These are phyloP conservation scores for Cicer cuneatum DNA, from an alignment of 306 rosid genomes.

Conservation along the genomic window DNA sequence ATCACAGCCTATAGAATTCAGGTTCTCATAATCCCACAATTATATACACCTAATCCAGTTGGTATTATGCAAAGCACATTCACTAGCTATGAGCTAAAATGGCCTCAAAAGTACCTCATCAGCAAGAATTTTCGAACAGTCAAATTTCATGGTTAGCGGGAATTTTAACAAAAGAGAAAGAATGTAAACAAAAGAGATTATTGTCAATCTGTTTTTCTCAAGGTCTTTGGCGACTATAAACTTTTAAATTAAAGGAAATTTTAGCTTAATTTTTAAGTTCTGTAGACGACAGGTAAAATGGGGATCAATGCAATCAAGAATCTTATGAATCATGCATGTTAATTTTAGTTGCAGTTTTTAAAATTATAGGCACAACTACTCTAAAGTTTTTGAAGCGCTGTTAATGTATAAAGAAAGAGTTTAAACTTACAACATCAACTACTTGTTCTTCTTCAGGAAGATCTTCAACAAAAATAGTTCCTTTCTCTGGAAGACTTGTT, in stretches of 20 bases:
- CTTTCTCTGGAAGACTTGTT: constrained; percentile 66
- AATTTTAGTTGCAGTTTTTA: constrained; percentile 12
- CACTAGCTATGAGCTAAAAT: neutral
- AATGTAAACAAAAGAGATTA: constrained; percentile 1
- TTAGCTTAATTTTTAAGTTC: neutral
- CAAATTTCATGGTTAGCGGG: constrained; percentile 47
- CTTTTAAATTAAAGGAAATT: constrained; percentile 11
- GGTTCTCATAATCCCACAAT: neutral
- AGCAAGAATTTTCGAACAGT: constrained; percentile 87
- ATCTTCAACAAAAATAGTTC: constrained; percentile 90
- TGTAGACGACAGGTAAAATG: neutral
- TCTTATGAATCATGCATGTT: constrained; percentile 5
- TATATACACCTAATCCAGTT: neutral
- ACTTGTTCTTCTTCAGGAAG: constrained; percentile 98
- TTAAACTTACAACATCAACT: constrained; percentile 66
- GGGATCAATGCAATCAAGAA: constrained; percentile 6
- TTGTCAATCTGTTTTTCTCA: constrained; percentile 4
- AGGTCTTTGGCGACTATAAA: constrained; percentile 27
- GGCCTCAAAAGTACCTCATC: constrained; percentile 68
- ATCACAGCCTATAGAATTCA: neutral
- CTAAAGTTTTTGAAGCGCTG: constrained; percentile 16
- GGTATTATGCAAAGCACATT: neutral
- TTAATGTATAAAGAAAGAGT: constrained; percentile 22
- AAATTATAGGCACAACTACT: constrained; percentile 5
- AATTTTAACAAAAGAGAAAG: constrained; percentile 11